Evolutionary conservation across 495 filamentous ascomycete species (phyloP).

Genomic region (Durotheca rogersii): DNA sequence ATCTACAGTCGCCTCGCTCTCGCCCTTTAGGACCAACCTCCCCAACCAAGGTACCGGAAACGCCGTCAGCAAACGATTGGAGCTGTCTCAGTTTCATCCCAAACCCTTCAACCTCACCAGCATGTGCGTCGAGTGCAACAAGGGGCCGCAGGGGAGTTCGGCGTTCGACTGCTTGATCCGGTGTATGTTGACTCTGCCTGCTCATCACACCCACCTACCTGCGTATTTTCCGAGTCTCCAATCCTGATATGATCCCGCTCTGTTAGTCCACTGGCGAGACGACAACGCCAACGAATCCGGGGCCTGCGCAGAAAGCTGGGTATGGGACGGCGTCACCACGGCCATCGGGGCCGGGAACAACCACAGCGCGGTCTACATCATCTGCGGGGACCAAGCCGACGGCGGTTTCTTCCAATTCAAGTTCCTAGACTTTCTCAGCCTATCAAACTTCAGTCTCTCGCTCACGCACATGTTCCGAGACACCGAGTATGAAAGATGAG

Average conservation of each 20-base stretch:
- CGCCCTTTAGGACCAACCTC: background rate
- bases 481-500: slow-evolving; percentile 24
- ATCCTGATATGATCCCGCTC: slow-evolving; percentile 1
- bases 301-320: slow-evolving; percentile 30
- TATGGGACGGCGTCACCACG: slow-evolving; percentile 35
- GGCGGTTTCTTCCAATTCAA: slow-evolving; percentile 31
- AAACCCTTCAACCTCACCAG: slow-evolving; percentile 26
- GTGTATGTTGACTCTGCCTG: slow-evolving; percentile 18
- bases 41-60: background rate
- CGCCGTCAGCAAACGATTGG: background rate
- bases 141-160: slow-evolving; percentile 1
- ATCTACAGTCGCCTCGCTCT: background rate
- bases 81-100: slow-evolving; percentile 30
- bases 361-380: slow-evolving; percentile 23
- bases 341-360: slow-evolving; percentile 16
- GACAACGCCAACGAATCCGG: slow-evolving; percentile 38
- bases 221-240: background rate
- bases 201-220: too few relatives aligned
- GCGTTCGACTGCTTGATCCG: slow-evolving; percentile 25
- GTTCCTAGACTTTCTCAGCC: slow-evolving; percentile 25
- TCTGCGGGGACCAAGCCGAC: slow-evolving; percentile 21
- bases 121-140: slow-evolving; percentile 28
- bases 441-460: slow-evolving; percentile 36
- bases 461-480: slow-evolving; percentile 37
- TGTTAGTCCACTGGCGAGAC: slow-evolving; percentile 37